A percentile compares a stretch with the other conserved stretches of the same genome.
Conservation (phyloP, 805 yeast species). For the Yarrowia sp. region DNA sequence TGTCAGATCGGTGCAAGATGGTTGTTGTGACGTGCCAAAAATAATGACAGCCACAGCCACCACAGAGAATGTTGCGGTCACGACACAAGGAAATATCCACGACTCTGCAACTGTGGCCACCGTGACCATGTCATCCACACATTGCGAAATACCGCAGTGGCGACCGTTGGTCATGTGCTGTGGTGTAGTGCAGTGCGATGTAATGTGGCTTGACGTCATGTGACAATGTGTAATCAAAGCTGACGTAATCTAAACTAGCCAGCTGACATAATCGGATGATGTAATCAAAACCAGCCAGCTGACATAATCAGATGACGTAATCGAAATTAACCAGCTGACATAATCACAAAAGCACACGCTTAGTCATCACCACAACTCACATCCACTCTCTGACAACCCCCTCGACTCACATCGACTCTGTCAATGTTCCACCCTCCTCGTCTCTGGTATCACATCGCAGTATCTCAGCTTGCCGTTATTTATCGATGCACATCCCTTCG, state of each 20-base stretch:
- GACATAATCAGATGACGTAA: background rate
- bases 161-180: too few species aligned
- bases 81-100: too few species aligned
- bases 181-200: too few species aligned
- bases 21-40: background rate
- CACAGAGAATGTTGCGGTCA: too few species aligned
- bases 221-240: background rate
- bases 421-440: background rate
- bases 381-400: background rate
- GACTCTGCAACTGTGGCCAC: too few species aligned
- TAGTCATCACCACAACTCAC: background rate
- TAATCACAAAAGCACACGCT: background rate
- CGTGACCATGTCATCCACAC: too few species aligned
- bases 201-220: background rate
- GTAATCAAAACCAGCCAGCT: background rate
- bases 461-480: slow-evolving; percentile 1
- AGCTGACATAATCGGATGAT: background rate
- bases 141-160: too few species aligned
- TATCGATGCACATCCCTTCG: slow-evolving; percentile 26
- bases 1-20: background rate
- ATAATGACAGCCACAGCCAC: too few species aligned
- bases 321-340: background rate
- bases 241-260: background rate
- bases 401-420: background rate
- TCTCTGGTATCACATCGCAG: slow-evolving; percentile 3